Percentiles rank a stretch among this genome's conserved stretches.
Conservation (phyloP, 75 land plant species). For the Sequoiadendron giganteum region DNA sequence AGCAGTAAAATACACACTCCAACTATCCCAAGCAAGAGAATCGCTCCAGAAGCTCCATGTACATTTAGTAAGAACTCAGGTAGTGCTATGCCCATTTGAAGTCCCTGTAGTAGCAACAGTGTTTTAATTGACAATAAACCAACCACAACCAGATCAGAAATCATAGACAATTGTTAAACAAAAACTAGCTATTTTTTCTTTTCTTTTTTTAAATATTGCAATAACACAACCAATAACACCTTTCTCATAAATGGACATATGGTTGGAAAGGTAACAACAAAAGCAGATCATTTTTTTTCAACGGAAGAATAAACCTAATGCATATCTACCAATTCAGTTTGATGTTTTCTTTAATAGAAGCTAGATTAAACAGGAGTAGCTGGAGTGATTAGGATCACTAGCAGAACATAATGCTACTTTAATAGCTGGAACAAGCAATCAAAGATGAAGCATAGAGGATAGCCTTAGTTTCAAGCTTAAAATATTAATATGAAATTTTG, state of each 20-base stretch:
- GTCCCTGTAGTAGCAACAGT: conserved; percentile 46
- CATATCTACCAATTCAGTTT: not conserved
- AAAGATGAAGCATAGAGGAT: too few relatives aligned
- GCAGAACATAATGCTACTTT: too few relatives aligned
- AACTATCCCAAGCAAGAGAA: conserved; percentile 85
- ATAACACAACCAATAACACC: not conserved
- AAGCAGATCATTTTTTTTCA: not conserved
- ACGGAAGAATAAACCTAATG: not conserved
- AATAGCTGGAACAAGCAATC: too few relatives aligned
- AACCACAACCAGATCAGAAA: not conserved
- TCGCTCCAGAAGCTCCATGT: conserved; percentile 90
- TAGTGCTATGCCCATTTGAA: conserved; percentile 99
- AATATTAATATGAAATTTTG: too few relatives aligned
- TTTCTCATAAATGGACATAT: not conserved
- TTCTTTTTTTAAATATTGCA: not conserved
- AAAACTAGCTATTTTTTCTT: not conserved
- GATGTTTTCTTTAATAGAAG: not conserved
- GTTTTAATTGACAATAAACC: not conserved
- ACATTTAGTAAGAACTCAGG: conserved; percentile 86
- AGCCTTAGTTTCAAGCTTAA: too few relatives aligned
- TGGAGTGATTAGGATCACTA: not conserved
- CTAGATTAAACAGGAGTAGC: not conserved
- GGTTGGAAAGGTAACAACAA: not conserved
- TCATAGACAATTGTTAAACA: not conserved
- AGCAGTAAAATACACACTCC: conserved; percentile 95